Evolutionary conservation across 2,329 filamentous ascomycete species (phyloP), one percentile per base, ranked within the genome.

Genomic region (Torrubiellomyces zombiae): DNA sequence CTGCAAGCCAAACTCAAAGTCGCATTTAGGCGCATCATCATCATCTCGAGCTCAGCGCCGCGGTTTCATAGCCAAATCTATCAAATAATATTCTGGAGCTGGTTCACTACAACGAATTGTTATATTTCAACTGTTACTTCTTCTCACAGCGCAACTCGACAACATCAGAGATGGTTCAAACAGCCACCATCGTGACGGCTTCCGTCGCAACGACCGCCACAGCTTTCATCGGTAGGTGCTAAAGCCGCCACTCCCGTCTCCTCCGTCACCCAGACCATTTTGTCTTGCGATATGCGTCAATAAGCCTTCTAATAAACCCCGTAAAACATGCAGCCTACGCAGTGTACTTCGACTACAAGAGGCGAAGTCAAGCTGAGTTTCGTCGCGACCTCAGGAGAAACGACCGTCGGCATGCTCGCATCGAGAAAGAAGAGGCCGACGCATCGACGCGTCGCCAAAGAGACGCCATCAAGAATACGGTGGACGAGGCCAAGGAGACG

Each of bases 401-500:
- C 53, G 75, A 78, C 50, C 76, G 79, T 53, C 66, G 66, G 45
- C 68, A 76, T 50, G 69, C 65, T 35, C 74, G 75, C 38, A 68
- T 60, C 31, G 71, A 74, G 42, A 81, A 82, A 57, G 75, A 79
- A 42, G 65, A 74, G 46, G 75, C 72, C 32, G 68, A 75, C 45
- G 63, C 66, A 31, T 63, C 69, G 36, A 64, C 64, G 34, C 62
- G 66, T 39, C 61, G 64, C 50, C 75, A 80, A 58, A 71, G 75
- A 46, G 66, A 79, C 50, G 59, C 64, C 40, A 79, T 98, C 56
- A 76, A 75, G 54, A 53, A 55, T 29, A 72, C 69, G 26, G 77
- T 95, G 24, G 72, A 82, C 40, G 67, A 77, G 41, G 82, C 85
- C 40, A 80, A 83, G 58, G 77, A 79, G 30, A 83, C 92, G 53